Evolutionary conservation across 2,329 filamentous ascomycete species (phyloP).

Genomic region (Parascedosporium putredinis): DNA sequence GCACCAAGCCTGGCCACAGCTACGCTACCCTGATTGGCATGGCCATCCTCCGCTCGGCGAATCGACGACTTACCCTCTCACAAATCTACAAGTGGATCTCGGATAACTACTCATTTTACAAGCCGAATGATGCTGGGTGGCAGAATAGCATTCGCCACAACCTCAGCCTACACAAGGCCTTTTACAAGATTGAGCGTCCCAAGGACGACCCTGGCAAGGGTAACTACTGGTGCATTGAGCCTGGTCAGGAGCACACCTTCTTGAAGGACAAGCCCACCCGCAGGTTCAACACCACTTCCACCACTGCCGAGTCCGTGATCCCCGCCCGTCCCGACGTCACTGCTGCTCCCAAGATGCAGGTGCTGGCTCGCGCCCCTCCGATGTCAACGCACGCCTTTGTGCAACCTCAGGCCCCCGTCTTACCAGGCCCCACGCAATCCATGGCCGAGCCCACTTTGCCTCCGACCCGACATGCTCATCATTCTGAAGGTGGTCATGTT

Average conservation of each 20-base stretch:
- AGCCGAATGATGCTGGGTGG: conserved; percentile 77
- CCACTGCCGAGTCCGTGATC: conserved; percentile 36
- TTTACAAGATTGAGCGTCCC: conserved; percentile 87
- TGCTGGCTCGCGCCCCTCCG: neutral
- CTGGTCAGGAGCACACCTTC: conserved; percentile 82
- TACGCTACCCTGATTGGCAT: conserved; percentile 94
- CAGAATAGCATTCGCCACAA: conserved; percentile 99
- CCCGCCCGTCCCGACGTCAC: conserved; percentile 43
- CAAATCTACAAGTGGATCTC: conserved; percentile 99
- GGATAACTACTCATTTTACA: conserved; percentile 87
- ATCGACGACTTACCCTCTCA: conserved; percentile 73
- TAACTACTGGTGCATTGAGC: conserved; percentile 90
- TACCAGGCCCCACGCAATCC: conserved; percentile 10
- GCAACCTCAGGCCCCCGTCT: neutral
- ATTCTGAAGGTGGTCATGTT: conserved; percentile 20
- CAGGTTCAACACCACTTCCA: conserved; percentile 41
- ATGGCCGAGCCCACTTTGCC: conserved; percentile 38
- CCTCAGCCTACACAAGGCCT: conserved; percentile 90
- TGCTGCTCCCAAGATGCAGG: neutral
- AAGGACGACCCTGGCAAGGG: conserved; percentile 98
- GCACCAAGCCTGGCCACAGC: conserved; percentile 79
- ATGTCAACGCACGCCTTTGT: conserved; percentile 11
- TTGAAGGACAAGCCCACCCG: conserved; percentile 72
- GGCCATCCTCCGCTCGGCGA: conserved; percentile 82
- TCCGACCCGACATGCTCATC: conserved; percentile 24